phyloP scores from a whole-genome alignment of 768 basidiomycete species.

The Mycena sanguinolenta region DNA sequence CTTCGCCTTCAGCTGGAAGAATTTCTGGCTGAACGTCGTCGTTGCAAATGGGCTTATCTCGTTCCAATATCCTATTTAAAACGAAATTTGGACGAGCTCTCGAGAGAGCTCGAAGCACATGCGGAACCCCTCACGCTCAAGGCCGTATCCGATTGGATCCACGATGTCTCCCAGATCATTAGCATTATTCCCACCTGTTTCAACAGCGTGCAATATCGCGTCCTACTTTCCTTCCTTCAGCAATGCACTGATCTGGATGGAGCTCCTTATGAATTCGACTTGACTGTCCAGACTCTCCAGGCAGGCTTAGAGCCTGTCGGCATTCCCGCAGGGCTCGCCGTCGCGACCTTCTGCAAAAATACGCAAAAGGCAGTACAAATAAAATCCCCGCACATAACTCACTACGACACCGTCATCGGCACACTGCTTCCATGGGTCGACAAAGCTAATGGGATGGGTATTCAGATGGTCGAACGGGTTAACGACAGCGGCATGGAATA shows the following conservation, averaged over 20 bases:
- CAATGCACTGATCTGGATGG: conserved; percentile 18
- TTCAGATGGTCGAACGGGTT: conserved; percentile 19
- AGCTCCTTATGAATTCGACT: conserved; percentile 32
- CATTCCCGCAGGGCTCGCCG: conserved; percentile 23
- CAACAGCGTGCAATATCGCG: conserved; percentile 29
- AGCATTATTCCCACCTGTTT: conserved; percentile 18
- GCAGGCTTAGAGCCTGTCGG: conserved; percentile 14
- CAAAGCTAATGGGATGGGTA: background rate
- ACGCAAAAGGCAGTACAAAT: conserved; percentile 24
- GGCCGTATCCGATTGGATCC: conserved; percentile 15
- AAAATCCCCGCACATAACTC: conserved; percentile 6
- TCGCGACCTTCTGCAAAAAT: conserved; percentile 16
- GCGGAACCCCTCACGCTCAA: background rate
- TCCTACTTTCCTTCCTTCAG: conserved; percentile 32
- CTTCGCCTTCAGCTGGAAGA: conserved; percentile 7
- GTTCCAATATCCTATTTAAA: conserved; percentile 21
- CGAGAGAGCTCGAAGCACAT: background rate
- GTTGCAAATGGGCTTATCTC: conserved; percentile 27
- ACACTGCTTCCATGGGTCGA: conserved; percentile 35
- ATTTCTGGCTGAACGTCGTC: conserved; percentile 17
- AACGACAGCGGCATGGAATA: conserved; percentile 30
- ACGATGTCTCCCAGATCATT: conserved; percentile 21
- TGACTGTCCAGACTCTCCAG: conserved; percentile 25
- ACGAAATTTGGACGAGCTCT: conserved; percentile 20
- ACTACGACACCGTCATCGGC: conserved; percentile 31